phyloP scores from a whole-genome alignment of 169 alveolate genomes.

The Besnoitia besnoiti region DNA sequence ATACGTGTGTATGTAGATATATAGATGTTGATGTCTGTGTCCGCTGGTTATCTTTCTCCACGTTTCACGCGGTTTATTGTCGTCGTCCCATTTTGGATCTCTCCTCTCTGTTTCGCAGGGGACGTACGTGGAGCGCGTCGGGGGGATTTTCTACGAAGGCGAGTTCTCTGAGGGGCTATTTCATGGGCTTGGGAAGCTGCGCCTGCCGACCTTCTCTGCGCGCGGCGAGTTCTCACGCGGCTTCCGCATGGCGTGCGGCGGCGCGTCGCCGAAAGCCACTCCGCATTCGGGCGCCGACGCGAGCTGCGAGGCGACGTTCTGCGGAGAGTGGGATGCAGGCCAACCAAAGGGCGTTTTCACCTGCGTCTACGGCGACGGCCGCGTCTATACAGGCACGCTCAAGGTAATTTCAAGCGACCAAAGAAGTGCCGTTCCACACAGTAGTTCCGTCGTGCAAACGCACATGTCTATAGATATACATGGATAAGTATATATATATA shows the following conservation, averaged over 20 bases:
- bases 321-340: constrained; percentile 62
- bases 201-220: not conserved
- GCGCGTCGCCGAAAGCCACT: not conserved
- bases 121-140: constrained; percentile 54
- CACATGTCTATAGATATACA: not conserved
- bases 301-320: constrained; percentile 23
- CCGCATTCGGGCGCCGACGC: not conserved
- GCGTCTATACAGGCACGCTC: constrained; percentile 58
- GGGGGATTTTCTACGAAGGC: constrained; percentile 63
- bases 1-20: not conserved
- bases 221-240: not conserved
- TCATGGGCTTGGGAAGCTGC: constrained; percentile 64
- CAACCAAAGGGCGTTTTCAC: constrained; percentile 50
- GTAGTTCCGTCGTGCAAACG: no score
- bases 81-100: no score
- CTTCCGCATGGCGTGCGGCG: not conserved
- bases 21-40: not conserved
- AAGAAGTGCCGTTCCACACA: not conserved
- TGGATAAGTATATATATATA: no score
- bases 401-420: not conserved
- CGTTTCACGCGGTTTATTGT: not conserved
- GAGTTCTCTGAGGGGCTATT: constrained; percentile 60
- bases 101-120: constrained; percentile 35
- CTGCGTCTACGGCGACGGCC: constrained; percentile 58
- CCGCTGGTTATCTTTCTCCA: not conserved